Conservation (phyloP, 768 basidiomycete species). For the Tulasnella sp. region DNA sequence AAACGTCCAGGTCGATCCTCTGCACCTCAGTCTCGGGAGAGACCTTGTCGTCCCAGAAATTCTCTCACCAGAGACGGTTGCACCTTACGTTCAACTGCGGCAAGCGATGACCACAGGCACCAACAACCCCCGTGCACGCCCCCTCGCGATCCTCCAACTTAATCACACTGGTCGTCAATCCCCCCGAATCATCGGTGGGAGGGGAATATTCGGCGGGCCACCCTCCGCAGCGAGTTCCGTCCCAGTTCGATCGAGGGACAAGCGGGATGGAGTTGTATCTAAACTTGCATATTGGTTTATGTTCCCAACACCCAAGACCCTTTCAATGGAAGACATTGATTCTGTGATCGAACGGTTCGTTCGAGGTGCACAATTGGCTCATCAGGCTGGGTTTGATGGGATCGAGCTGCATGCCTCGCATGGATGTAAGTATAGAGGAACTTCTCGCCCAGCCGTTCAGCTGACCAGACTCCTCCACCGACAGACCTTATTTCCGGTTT, state of each 20-base stretch:
- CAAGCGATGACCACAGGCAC: constrained; percentile 43
- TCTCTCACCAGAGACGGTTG: constrained; percentile 43
- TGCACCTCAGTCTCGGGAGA: constrained; percentile 66
- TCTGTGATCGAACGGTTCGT: constrained; percentile 60
- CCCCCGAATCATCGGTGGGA: constrained; percentile 62
- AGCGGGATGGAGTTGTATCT: constrained; percentile 36
- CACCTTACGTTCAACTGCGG: constrained; percentile 52
- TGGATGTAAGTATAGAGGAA: constrained; percentile 34
- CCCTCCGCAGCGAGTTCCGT: constrained; percentile 68
- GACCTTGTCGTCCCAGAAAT: constrained; percentile 59
- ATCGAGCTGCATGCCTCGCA: constrained; percentile 27
- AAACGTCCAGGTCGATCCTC: constrained; percentile 63
- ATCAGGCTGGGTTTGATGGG: constrained; percentile 46
- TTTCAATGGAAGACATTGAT: constrained; percentile 59
- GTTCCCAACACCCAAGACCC: constrained; percentile 61
- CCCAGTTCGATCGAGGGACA: constrained; percentile 30
- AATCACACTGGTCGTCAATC: constrained; percentile 80
- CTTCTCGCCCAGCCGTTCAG: constrained; percentile 48
- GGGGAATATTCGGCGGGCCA: constrained; percentile 48
- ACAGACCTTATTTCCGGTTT: constrained; percentile 77
- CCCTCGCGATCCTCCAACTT: constrained; percentile 74
- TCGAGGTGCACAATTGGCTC: constrained; percentile 59
- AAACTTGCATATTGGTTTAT: constrained; percentile 44
- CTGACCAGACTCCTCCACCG: constrained; percentile 28
- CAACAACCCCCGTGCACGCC: background rate